Evolutionary conservation across 2,329 filamentous ascomycete species (phyloP), one percentile per base, ranked within the genome.

Genomic region (Ascochyta rabiei): DNA sequence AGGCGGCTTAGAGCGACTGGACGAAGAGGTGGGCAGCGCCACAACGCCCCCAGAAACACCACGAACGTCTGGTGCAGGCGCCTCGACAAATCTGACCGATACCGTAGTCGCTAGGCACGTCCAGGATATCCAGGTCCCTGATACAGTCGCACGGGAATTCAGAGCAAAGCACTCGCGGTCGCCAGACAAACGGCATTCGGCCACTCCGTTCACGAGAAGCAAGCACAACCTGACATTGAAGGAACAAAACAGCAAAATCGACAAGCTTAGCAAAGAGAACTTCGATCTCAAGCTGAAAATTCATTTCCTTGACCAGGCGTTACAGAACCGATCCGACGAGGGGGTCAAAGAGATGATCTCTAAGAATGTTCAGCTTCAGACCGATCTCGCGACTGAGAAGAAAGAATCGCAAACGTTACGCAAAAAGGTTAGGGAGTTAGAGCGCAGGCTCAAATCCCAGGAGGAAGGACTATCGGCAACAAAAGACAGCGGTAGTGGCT

Each of bases 281-380:
- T 99, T 98, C 72, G 93, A 97, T 72, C 79, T 98, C 50, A 97
- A 98, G 76, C 87, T 98, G 76, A 96, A 96, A 73, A 95, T 98
- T 61, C 96, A 97, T 82, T 99, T 97, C 70, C 83, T 99, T 43
- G 96, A 93, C 68, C 91, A 98, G 74, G 89, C 93, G 1, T 80
- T 99, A 18, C 92, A 96, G 75, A 95, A 93, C 71, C 84, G 96
- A 37, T 97, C 93, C 1, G 93, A 98, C 73, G 93, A 98, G 77
- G 92, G 93, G 60, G 89, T 99, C 73, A 96, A 96, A 77, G 93
- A 97, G 73, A 96, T 97, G 88, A 96, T 98, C 66, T 92, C 91
- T 39, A 93, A 97, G 75, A 99, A 97, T 67, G 93, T 98, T 4
- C 92, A 97, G 72, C 83, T 98, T 43, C 95, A 96, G 75, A 96